Evolutionary conservation across 1,284 basidiomycete genomes (phyloP), one percentile per base, ranked within the genome.

Genomic region (Cutaneotrichosporon spelunceum): DNA sequence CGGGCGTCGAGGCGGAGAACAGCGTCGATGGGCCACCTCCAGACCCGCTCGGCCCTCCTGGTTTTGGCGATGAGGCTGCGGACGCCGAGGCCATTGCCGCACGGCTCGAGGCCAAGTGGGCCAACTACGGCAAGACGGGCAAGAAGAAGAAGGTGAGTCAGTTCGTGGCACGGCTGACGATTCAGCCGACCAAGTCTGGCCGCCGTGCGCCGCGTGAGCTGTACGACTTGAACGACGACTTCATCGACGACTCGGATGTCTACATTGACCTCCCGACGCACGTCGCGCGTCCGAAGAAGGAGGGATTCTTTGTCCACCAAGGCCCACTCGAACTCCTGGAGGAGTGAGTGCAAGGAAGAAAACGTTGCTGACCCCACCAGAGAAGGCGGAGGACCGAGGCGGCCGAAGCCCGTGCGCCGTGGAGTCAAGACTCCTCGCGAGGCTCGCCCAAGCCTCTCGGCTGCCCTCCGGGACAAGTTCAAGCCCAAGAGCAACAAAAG

Each of bases 161-260:
- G 53, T 8, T 53, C 14, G 33, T 16, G 26, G 9, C 26, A 24
- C 6, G 30, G 42, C 62, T 57, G 19, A 53, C 53, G n/a, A 10
- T n/a, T n/a, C 30, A 47, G 50, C 34, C 52, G 7, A 39, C 33
- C 33, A 53, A 53, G 30, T 53, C 52, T 24, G 52, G 52, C 19
- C 52, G 52, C 19, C 55, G 67, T 62, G 87, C 87, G 78, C 84
- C 83, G 60, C 79, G 81, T 4, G 80, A 81, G 0, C 77, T 84
- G 67, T 99, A 99, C 81, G 94, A 99, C 79, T 83, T 88, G 21
- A 82, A 84, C 1, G 95, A 99, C 79, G 90, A 91, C 0, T 98
- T 98, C 80, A 97, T 99, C 72, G 95, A 99, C 82, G 95, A 99
- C 79, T 92, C 92, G 0, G 94, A 99, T 75, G 84, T 96, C 59